These are phyloP conservation scores for Penicillium paxilli DNA, from an alignment of 495 filamentous ascomycete genomes.

Conservation along the genomic window DNA sequence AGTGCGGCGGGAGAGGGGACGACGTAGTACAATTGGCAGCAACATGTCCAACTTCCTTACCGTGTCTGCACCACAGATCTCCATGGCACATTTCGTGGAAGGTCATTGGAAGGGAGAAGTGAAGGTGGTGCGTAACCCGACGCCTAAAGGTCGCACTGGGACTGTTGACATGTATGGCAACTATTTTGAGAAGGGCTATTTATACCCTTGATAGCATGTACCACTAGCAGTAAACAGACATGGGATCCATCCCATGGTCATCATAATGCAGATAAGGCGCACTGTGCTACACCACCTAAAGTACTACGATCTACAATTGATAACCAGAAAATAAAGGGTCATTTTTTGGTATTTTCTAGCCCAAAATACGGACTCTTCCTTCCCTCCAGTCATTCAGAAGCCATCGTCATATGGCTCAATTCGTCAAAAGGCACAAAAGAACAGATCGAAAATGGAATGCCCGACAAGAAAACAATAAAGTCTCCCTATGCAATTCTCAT, in stretches of 20 bases:
- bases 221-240: background rate
- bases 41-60: conserved; percentile 17
- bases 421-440: conserved; percentile 12
- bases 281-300: no score
- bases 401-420: conserved; percentile 22
- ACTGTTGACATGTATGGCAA: conserved; percentile 55
- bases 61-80: conserved; percentile 20
- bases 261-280: no score
- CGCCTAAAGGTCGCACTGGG: conserved; percentile 42
- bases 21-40: conserved; percentile 25
- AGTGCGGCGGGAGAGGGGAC: conserved; percentile 27
- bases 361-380: conserved; percentile 10
- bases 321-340: conserved; percentile 1
- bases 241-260: no score
- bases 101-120: conserved; percentile 58
- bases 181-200: conserved; percentile 53
- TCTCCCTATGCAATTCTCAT: background rate
- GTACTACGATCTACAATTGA: background rate
- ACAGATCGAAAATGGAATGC: background rate
- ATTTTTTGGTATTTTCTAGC: conserved; percentile 25
- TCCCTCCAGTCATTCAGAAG: conserved; percentile 21
- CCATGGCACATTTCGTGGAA: conserved; percentile 41
- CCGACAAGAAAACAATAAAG: background rate
- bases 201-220: conserved; percentile 50
- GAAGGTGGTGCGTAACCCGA: conserved; percentile 47